These are phyloP conservation scores for Combretum micranthum DNA, from an alignment of 345 rosid genomes.

Conservation along the genomic window DNA sequence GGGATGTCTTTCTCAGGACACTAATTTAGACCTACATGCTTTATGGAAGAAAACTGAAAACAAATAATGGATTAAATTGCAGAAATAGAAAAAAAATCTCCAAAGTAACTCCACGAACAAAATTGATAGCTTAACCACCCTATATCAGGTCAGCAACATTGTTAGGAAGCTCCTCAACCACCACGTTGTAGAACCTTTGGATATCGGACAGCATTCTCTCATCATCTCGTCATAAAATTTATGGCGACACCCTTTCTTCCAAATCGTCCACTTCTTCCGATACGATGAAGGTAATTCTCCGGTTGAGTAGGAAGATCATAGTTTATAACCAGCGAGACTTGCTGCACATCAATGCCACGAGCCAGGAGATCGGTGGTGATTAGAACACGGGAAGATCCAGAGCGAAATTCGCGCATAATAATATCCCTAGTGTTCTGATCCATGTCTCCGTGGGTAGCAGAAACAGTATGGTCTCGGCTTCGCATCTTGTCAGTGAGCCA, in stretches of 20 bases:
- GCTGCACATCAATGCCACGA: conserved; percentile 90
- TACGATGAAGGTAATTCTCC: conserved; percentile 80
- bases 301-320: conserved; percentile 87
- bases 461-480: conserved; percentile 81
- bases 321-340: conserved; percentile 82
- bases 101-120: conserved; percentile 21
- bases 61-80: too few species aligned
- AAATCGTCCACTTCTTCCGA: conserved; percentile 78
- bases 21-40: too few species aligned
- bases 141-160: conserved; percentile 62
- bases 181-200: conserved; percentile 63
- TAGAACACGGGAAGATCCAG: conserved; percentile 83
- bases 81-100: conserved; percentile 14
- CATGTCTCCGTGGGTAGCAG: conserved; percentile 95
- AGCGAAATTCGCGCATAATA: conserved; percentile 79
- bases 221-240: conserved; percentile 62
- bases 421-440: conserved; percentile 86
- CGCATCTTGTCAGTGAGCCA: conserved; percentile 86
- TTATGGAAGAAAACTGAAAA: too few species aligned
- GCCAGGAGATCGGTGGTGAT: conserved; percentile 81
- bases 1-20: background rate
- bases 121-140: background rate
- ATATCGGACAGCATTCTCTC: conserved; percentile 67
- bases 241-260: conserved; percentile 91
- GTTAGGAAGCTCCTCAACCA: conserved; percentile 52